Evolutionary conservation across 2,329 filamentous ascomycete species (phyloP).

Genomic region (Cladobotryum protrusum): DNA sequence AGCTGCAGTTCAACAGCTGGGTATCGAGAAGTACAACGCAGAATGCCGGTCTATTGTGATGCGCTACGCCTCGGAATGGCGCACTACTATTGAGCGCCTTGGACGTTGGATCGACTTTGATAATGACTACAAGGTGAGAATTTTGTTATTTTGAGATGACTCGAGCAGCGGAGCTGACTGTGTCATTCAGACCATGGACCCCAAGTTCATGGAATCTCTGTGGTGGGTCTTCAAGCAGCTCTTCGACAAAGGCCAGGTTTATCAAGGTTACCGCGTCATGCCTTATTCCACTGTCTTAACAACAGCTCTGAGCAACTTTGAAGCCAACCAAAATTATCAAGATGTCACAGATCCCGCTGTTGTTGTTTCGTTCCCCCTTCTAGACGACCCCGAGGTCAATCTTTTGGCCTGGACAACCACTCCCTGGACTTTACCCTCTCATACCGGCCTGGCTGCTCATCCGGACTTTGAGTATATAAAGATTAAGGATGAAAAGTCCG

Average conservation of each 20-base stretch:
- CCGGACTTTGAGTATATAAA: constrained; percentile 85
- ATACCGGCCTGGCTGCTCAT: constrained; percentile 70
- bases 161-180: neutral
- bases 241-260: constrained; percentile 83
- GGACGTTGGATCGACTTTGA: constrained; percentile 98
- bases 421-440: constrained; percentile 77
- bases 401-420: constrained; percentile 88
- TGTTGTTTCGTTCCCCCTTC: constrained; percentile 78
- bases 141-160: neutral
- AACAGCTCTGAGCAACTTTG: constrained; percentile 87
- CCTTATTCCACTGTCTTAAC: constrained; percentile 88
- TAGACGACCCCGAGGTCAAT: constrained; percentile 67
- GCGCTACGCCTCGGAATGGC: constrained; percentile 83
- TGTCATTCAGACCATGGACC: constrained; percentile 69
- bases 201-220: constrained; percentile 89
- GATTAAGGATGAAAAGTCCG: constrained; percentile 73
- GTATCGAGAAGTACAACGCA: constrained; percentile 82
- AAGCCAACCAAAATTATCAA: constrained; percentile 91
- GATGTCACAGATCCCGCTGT: constrained; percentile 87
- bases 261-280: constrained; percentile 88
- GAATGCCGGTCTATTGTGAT: constrained; percentile 92
- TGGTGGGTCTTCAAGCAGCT: constrained; percentile 98
- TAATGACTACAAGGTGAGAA: constrained; percentile 79
- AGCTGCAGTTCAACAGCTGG: constrained; percentile 79
- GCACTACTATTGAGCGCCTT: constrained; percentile 76